phyloP scores from a whole-genome alignment of 306 rosid genomes.

The Gillenia trifoliata region DNA sequence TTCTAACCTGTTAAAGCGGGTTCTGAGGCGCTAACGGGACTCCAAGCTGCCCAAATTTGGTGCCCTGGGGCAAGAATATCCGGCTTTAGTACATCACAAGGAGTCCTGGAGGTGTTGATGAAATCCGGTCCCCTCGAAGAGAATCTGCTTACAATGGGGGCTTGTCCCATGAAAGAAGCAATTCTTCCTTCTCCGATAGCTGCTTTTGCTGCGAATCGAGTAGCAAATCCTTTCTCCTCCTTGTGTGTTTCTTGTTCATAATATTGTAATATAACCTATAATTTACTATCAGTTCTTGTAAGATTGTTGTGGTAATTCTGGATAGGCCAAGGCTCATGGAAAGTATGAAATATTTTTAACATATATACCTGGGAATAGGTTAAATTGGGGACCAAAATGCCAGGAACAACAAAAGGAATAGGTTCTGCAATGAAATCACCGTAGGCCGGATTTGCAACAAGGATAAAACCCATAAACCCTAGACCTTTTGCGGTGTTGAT shows the following conservation, averaged over 20 bases:
- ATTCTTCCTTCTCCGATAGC: conserved; percentile 69
- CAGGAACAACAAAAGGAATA: conserved; percentile 53
- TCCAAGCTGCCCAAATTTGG: conserved; percentile 94
- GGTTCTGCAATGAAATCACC: conserved; percentile 76
- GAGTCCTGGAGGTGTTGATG: conserved; percentile 34
- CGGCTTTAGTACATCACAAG: conserved; percentile 75
- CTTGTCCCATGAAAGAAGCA: conserved; percentile 50
- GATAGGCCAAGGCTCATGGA: not conserved
- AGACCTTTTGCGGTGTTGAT: conserved; percentile 49
- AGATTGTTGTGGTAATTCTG: not conserved
- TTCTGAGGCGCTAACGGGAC: conserved; percentile 59
- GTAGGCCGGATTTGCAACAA: conserved; percentile 56
- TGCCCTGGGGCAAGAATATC: conserved; percentile 94
- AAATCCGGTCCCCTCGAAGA: conserved; percentile 91
- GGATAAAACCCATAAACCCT: conserved; percentile 47
- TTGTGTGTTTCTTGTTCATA: conserved; percentile 55
- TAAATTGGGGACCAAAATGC: conserved; percentile 59
- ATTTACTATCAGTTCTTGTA: not conserved
- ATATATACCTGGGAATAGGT: conserved; percentile 56
- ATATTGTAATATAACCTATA: conserved; percentile 48
- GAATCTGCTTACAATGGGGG: conserved; percentile 69
- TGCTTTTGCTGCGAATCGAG: conserved; percentile 44
- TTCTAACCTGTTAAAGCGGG: conserved; percentile 51
- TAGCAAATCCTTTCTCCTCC: conserved; percentile 36
- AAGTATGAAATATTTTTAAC: not conserved